Base-by-base conservation (phyloP, 495 filamentous ascomycete species). In the Aspergillus funiculosus region DNA sequence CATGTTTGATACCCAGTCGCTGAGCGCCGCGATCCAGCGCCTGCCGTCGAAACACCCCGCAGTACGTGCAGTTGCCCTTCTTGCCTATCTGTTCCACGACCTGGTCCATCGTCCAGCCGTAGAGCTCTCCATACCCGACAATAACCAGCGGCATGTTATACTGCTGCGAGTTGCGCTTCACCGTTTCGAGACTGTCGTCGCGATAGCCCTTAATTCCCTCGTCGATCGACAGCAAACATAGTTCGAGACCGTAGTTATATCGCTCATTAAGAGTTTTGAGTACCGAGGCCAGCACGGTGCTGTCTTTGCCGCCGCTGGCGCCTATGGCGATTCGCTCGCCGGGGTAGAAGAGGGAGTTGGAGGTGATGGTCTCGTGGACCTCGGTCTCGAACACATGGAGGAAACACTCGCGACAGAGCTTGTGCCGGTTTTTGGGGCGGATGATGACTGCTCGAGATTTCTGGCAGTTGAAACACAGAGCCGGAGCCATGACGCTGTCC, bases 21-120 rank as follows among this genome's bases (percentile, higher is more conserved):
- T 86, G 87, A 1, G 94, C 90, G 20, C 92, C 92, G 5, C 92
- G 80, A 64, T 98, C 92, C 28, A 98, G 74, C 9, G 92, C 92
- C 71, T 98, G 92, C 35, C 92, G 78, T 9, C 92, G 78, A 57
- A 98, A 98, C 24, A 98, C 92, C 3, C 92, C 92, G 58, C 92
- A 98, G 62, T 97, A 97, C 22, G 92, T 98, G 72, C 92, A 98
- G 66, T 97, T 98, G 27, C 94, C 94, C 67, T 95, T 96, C 65
- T 96, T 96, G 19, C 94, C 94, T 39, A 97, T 85, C 45, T 92
- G 86, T 56, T 84, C 82, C 2, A 98, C 92, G 9, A 98, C 92
- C 54, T 96, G 86, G 63, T 98, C 92, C 92, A 98, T 98, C 7
- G 90, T 96, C 92, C 92, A 98, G 2, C 94, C 92, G 62, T 97